Evolutionary conservation across 2,329 filamentous ascomycete genomes (phyloP).

Genomic region (Pestalotiopsis sp.): DNA sequence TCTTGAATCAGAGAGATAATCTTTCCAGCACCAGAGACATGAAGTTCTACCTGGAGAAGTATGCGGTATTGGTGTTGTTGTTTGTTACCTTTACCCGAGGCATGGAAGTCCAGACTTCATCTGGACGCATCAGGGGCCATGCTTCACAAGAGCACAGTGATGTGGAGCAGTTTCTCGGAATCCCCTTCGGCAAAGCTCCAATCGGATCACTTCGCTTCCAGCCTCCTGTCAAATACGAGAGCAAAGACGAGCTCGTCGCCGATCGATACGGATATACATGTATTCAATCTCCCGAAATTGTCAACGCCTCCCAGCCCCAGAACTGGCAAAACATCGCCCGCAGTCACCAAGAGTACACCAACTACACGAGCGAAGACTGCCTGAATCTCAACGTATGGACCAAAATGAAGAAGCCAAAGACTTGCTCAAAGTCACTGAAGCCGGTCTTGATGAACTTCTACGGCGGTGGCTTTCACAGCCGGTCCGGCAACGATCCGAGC

Average conservation of each 20-base stretch:
- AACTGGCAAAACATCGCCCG: constrained; percentile 13
- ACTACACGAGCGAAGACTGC: constrained; percentile 34
- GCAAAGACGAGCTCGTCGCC: neutral
- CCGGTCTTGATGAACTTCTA: constrained; percentile 39
- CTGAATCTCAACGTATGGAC: constrained; percentile 42
- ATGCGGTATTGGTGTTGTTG: neutral
- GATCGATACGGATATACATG: neutral
- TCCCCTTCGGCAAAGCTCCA: constrained; percentile 20
- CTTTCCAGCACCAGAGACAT: neutral
- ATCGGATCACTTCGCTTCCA: constrained; percentile 17
- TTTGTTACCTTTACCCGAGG: neutral
- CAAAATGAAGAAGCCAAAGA: constrained; percentile 23
- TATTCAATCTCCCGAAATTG: neutral
- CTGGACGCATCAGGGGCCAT: neutral
- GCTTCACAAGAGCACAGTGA: neutral
- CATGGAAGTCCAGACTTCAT: neutral
- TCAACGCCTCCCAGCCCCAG: neutral
- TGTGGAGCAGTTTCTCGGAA: constrained; percentile 12
- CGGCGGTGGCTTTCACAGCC: constrained; percentile 15
- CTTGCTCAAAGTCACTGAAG: constrained; percentile 21
- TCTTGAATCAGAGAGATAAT: neutral
- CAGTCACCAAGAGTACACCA: constrained; percentile 11
- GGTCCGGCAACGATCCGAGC: neutral
- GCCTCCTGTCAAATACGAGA: constrained; percentile 10
- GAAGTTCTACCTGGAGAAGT: neutral